Base-by-base conservation (phyloP, 2,329 filamentous ascomycete species). In the Ophioceras dolichostomum region DNA sequence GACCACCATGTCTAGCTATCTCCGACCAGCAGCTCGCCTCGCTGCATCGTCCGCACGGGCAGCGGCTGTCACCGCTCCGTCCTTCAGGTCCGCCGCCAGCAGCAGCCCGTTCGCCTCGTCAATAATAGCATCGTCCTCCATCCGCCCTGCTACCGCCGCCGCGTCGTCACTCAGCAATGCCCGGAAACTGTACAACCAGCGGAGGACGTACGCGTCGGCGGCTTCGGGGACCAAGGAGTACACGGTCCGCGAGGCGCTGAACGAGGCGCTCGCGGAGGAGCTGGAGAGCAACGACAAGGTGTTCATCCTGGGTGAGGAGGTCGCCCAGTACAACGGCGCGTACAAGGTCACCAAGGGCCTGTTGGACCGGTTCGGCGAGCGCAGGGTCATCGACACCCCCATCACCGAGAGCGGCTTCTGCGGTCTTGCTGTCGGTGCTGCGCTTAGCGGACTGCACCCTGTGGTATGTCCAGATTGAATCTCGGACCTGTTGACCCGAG, bases 341-440 rank as follows among this genome's bases (percentile, higher is more conserved):
- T 98, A 98, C 79, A 98, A 98, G 70, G 89, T 98, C 59, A 98
- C 91, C 55, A 95, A 94, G 73, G 91, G 91, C 50, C 77, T 98
- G 46, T 65, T 96, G 54, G 91, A 98, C 67, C 83, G 89, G 54
- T 98, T 98, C 61, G 91, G 91, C 52, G 88, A 94, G 45, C 93
- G 89, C 76, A 77, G 91, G 60, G 83, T 98, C 51, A 98, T 98
- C 57, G 91, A 98, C 65, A 94, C 83, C 47, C 91, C 91, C 56
- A 98, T 98, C 66, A 98, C 91, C 43, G 91, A 98, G 68, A 88
- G 83, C 53, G 91, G 91, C 52, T 98, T 98, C 70, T 73, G 70
- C 57, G 91, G 91, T 73, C 73, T 98, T 45, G 89, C 89, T 38
- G 82, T 96, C 47, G 91, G 91, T 64, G 86, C 91, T 58, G 91